Base-by-base conservation (phyloP, 1,284 basidiomycete species). In the Microbotryum violaceum region DNA sequence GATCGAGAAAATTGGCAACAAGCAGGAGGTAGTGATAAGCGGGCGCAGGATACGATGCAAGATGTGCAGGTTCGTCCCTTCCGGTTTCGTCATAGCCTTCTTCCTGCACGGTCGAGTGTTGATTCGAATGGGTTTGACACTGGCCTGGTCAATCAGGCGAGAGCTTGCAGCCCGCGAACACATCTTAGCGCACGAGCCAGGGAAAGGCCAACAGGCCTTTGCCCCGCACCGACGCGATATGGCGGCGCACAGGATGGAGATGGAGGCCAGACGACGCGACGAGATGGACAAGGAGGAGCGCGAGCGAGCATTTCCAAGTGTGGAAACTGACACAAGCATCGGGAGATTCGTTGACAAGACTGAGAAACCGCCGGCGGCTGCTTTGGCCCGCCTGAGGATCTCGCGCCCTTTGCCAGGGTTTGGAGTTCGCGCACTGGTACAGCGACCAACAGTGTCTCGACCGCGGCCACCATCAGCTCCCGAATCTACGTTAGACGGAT, bases 121-220 rank as follows among this genome's bases (percentile, higher is more conserved):
- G 23, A 23, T 1, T 27, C n/a, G 1, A 14, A 4, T 27, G n/a
- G n/a, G 7, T 14, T 27, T 31, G 9, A 21, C 27, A 10, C 42
- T 33, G 57, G 23, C 31, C 23, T 27, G 25, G 33, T n/a, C 31
- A 8, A 4, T 31, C 68, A 87, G 89, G 64, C 85, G 86, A 60
- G 89, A 91, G 71, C 80, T 94, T 16, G 91, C 91, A 0, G 83
- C 88, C 0, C 81, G 89, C 27, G 91, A 93, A 72, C 88, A 93
- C 74, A 91, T 94, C 86, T 82, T 92, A 62, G 88, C 91, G 72
- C 91, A 93, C 72, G 89, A 89, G 6, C 85, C 87, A 67, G 77
- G 73, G 7, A 63, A 66, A 25, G 72, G 72, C 4, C 73, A 74
- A 57, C 62, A 67, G 49, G 73, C 73, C 0, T 74, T 74, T 50